Evolutionary conservation across 2,329 filamentous ascomycete species (phyloP).

Genomic region (Penicillium polonicum): DNA sequence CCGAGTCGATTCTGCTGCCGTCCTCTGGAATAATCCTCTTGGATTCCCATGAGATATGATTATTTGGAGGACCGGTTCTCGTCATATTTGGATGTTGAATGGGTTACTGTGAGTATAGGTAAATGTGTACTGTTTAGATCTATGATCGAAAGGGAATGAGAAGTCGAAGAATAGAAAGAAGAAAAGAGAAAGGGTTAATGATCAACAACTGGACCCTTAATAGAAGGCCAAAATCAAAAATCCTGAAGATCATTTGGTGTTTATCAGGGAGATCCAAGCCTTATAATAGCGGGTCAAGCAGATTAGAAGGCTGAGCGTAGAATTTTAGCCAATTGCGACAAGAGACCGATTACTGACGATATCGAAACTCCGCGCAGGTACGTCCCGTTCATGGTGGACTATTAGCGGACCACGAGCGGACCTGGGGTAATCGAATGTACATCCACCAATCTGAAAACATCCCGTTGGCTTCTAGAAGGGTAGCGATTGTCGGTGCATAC

Average conservation of each 20-base stretch:
- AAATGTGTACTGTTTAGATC: constrained; percentile 4
- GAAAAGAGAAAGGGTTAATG: constrained; percentile 1
- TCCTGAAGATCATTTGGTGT: constrained; percentile 21
- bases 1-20: constrained; percentile 24
- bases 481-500: constrained; percentile 16
- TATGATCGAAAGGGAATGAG: constrained; percentile 10
- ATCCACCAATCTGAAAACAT: constrained; percentile 23
- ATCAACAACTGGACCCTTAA: constrained; percentile 22
- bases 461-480: constrained; percentile 25
- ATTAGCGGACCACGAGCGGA: constrained; percentile 14
- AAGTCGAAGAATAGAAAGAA: not conserved
- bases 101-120: not conserved
- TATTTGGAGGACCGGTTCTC: constrained; percentile 26
- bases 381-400: constrained; percentile 17
- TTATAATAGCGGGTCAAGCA: constrained; percentile 25
- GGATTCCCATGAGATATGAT: constrained; percentile 29
- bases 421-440: constrained; percentile 32
- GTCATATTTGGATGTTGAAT: constrained; percentile 24
- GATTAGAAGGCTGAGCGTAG: not conserved
- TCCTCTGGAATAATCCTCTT: constrained; percentile 28
- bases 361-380: constrained; percentile 26
- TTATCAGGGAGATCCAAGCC: constrained; percentile 22
- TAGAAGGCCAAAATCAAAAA: constrained; percentile 17
- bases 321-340: constrained; percentile 27
- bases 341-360: constrained; percentile 26